Conservation (phyloP, 2,329 filamentous ascomycete genomes). For the Huntiella bhutanensis region DNA sequence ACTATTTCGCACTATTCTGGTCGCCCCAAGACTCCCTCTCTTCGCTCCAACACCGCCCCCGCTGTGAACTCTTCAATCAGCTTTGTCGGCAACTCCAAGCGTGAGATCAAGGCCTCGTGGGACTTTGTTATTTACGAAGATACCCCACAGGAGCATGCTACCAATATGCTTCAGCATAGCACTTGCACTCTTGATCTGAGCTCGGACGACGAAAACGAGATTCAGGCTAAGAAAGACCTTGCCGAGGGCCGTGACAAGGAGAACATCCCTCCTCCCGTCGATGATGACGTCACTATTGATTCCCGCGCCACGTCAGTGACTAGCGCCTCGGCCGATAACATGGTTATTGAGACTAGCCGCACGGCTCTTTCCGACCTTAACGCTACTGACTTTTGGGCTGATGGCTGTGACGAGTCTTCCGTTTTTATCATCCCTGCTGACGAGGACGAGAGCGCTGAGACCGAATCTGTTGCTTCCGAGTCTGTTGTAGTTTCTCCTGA, state of each 20-base stretch:
- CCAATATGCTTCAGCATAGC: slow-evolving; percentile 81
- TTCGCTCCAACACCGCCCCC: slow-evolving; percentile 15
- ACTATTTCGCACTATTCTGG: slow-evolving; percentile 46
- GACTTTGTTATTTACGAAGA: slow-evolving; percentile 93
- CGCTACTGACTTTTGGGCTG: slow-evolving; percentile 46
- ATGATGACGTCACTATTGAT: slow-evolving; percentile 38
- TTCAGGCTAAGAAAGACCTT: slow-evolving; percentile 30
- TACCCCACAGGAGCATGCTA: slow-evolving; percentile 72
- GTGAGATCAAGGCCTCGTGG: slow-evolving; percentile 48
- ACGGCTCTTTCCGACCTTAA: slow-evolving; percentile 49
- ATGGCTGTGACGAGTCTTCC: slow-evolving; percentile 43
- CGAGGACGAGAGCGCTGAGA: slow-evolving; percentile 25
- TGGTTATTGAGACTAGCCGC: slow-evolving; percentile 45
- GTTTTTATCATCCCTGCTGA: slow-evolving; percentile 45
- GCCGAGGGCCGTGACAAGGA: slow-evolving; percentile 64
- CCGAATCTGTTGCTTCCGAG: not conserved
- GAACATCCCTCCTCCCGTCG: slow-evolving; percentile 62
- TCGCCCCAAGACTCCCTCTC: slow-evolving; percentile 17
- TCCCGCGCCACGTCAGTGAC: slow-evolving; percentile 18
- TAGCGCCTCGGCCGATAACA: slow-evolving; percentile 25
- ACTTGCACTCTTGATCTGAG: slow-evolving; percentile 75
- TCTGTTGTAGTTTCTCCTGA: not conserved
- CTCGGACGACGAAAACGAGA: slow-evolving; percentile 60
- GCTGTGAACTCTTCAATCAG: slow-evolving; percentile 2
- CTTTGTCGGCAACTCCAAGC: slow-evolving; percentile 19